phyloP scores from a whole-genome alignment of 2,329 filamentous ascomycete genomes.

The Ascochyta viciae-villosae region DNA sequence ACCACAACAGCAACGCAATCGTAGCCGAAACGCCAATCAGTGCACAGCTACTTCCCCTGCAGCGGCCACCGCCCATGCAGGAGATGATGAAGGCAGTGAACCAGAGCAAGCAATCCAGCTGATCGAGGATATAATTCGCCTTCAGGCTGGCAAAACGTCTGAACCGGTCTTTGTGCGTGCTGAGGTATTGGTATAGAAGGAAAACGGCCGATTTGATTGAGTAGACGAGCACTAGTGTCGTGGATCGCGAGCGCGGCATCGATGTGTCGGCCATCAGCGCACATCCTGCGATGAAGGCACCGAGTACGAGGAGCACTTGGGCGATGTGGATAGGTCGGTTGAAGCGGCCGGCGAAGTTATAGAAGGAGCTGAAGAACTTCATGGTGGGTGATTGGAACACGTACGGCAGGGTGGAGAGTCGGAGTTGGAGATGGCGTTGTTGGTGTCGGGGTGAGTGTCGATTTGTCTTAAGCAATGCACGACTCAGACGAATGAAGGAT shows the following conservation, averaged over 20 bases:
- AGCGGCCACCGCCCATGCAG: constrained; percentile 13
- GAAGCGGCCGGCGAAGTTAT: constrained; percentile 8
- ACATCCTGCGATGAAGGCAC: constrained; percentile 13
- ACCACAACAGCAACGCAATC: constrained; percentile 2
- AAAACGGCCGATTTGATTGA: constrained; percentile 49
- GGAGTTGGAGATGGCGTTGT: too few species aligned
- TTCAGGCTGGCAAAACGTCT: constrained; percentile 48
- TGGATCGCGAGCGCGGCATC: constrained; percentile 12
- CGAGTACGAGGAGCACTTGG: constrained; percentile 11
- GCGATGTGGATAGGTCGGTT: constrained; percentile 6
- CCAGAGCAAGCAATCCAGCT: constrained; percentile 39
- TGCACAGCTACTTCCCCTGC: constrained; percentile 11
- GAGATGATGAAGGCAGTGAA: constrained; percentile 20
- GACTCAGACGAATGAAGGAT: too few species aligned
- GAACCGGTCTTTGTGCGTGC: constrained; percentile 43
- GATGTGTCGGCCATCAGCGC: constrained; percentile 11
- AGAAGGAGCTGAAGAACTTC: not conserved
- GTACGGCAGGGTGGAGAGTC: too few species aligned
- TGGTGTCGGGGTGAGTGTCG: not conserved
- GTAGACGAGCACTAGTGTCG: constrained; percentile 17
- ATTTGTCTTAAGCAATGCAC: too few species aligned
- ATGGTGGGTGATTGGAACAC: too few species aligned
- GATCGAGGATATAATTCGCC: constrained; percentile 51
- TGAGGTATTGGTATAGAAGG: constrained; percentile 51
- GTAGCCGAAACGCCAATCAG: constrained; percentile 7